Evolutionary conservation across 768 basidiomycete species (phyloP).

Genomic region (Xerocomus spinulosus): DNA sequence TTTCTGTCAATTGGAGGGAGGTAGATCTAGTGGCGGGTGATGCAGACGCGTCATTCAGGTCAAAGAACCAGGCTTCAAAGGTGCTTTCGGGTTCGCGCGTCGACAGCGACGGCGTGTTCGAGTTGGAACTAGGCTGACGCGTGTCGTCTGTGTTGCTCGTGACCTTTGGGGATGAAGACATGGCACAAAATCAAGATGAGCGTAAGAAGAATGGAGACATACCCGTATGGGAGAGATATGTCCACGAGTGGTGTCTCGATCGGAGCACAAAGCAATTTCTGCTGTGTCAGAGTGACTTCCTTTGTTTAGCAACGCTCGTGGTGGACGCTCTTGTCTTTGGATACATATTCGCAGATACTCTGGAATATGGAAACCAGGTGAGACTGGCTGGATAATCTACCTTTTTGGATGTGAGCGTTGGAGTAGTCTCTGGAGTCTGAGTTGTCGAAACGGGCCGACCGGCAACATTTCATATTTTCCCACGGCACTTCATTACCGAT

Average conservation of each 20-base stretch:
- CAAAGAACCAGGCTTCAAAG: neutral
- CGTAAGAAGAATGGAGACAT: neutral
- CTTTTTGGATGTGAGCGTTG: too few relatives aligned
- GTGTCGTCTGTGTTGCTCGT: neutral
- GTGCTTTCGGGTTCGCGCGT: neutral
- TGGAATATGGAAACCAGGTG: neutral
- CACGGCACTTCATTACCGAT: too few relatives aligned
- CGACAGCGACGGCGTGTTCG: neutral
- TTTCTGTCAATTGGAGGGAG: constrained; percentile 2
- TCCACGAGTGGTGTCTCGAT: constrained; percentile 7
- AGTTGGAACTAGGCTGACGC: neutral
- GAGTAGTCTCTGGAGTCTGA: too few relatives aligned
- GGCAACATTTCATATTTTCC: too few relatives aligned
- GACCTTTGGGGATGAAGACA: constrained; percentile 1
- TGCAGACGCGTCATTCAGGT: neutral
- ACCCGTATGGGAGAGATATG: neutral
- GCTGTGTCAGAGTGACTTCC: constrained; percentile 4
- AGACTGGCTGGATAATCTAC: too few relatives aligned
- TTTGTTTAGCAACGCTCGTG: constrained; percentile 7
- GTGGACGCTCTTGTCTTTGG: neutral
- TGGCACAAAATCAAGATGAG: constrained; percentile 5
- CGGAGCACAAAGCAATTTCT: constrained; percentile 19
- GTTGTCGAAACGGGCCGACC: too few relatives aligned
- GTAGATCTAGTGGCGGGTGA: constrained; percentile 1
- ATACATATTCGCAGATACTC: neutral